These are phyloP conservation scores for Tothia fuscella DNA, from an alignment of 2,329 filamentous ascomycete genomes.

Conservation along the genomic window DNA sequence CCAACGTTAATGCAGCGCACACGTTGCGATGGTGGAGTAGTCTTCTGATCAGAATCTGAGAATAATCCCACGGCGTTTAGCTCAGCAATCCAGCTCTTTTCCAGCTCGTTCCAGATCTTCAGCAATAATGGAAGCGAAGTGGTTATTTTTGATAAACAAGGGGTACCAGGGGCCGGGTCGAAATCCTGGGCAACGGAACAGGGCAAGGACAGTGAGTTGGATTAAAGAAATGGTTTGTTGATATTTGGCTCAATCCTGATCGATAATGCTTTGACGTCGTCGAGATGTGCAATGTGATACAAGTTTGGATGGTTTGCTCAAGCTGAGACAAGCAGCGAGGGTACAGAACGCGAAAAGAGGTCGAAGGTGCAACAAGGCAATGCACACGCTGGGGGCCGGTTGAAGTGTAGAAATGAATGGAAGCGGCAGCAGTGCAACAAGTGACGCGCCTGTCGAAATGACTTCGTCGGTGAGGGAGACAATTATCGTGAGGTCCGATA, in stretches of 20 bases:
- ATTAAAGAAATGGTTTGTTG: background rate
- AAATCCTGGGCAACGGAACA: too few relatives aligned
- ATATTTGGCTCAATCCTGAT: background rate
- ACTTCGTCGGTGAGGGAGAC: conserved; percentile 6
- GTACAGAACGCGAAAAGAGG: background rate
- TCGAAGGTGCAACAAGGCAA: background rate
- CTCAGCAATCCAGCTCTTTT: background rate
- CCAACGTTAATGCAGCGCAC: background rate
- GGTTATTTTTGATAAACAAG: background rate
- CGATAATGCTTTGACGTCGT: conserved; percentile 2
- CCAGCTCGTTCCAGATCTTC: background rate
- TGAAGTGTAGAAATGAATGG: background rate
- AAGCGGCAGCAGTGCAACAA: conserved; percentile 1
- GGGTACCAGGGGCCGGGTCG: background rate
- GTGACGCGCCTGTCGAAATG: background rate
- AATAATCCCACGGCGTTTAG: background rate
- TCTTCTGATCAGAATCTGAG: background rate
- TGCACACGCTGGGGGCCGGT: too few relatives aligned
- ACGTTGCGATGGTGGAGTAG: background rate
- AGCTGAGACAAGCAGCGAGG: conserved; percentile 8
- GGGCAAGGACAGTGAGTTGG: background rate
- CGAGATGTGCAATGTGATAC: conserved; percentile 3
- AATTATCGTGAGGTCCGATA: background rate
- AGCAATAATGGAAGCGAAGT: background rate
- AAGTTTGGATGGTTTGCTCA: background rate